phyloP scores from a whole-genome alignment of 768 basidiomycete genomes.

The Paxillus rubicundulus region DNA sequence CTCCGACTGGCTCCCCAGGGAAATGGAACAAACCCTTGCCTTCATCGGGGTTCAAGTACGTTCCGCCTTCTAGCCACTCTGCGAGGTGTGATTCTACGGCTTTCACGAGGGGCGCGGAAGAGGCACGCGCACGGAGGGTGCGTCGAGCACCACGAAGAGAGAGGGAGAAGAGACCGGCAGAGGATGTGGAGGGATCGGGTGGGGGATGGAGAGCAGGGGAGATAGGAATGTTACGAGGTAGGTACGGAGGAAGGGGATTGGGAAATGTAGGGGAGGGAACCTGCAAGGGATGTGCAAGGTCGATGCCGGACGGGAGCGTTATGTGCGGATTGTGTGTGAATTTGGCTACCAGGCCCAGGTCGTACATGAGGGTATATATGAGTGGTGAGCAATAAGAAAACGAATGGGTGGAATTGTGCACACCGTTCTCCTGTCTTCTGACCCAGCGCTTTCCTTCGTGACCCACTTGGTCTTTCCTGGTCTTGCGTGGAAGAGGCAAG shows the following conservation, averaged over 20 bases:
- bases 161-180: conserved; percentile 74
- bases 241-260: conserved; percentile 67
- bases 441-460: conserved; percentile 79
- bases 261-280: conserved; percentile 62
- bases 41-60: conserved; percentile 52
- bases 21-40: conserved; percentile 23
- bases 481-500: conserved; percentile 9
- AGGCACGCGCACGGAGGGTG: conserved; percentile 53
- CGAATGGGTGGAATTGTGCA: conserved; percentile 15
- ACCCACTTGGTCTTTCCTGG: conserved; percentile 52
- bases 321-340: conserved; percentile 76
- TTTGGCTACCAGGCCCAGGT: conserved; percentile 42
- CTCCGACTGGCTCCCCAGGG: conserved; percentile 49
- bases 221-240: conserved; percentile 57
- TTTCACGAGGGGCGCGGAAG: conserved; percentile 57
- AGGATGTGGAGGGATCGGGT: conserved; percentile 51
- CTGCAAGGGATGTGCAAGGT: conserved; percentile 48
- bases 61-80: conserved; percentile 63
- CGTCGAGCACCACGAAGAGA: conserved; percentile 74
- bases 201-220: conserved; percentile 43
- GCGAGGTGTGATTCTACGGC: conserved; percentile 65
- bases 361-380: background rate
- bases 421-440: conserved; percentile 76
- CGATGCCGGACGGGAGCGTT: conserved; percentile 54
- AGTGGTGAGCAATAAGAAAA: conserved; percentile 2